Evolutionary conservation across 352 stramenopile species (phyloP).

Genomic region (Phytophthora vignae): DNA sequence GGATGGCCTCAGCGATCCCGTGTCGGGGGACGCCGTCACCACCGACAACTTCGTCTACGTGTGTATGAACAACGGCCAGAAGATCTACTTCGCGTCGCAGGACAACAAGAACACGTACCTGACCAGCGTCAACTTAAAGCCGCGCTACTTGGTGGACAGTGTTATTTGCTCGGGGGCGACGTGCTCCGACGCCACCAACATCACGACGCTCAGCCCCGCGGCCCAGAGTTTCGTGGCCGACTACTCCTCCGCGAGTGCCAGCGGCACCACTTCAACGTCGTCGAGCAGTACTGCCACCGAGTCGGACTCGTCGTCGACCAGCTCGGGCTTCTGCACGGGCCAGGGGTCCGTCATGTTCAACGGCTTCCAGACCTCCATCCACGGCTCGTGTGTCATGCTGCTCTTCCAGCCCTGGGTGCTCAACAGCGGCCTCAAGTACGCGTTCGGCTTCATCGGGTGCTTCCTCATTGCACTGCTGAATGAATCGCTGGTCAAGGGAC

Average conservation of each 20-base stretch:
- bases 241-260: slow-evolving; percentile 31
- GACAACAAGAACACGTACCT: slow-evolving; percentile 73
- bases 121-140: slow-evolving; percentile 56
- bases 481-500: slow-evolving; percentile 67
- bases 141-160: slow-evolving; percentile 59
- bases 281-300: slow-evolving; percentile 33
- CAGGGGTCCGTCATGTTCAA: slow-evolving; percentile 86
- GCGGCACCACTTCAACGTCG: slow-evolving; percentile 23
- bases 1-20: slow-evolving; percentile 61
- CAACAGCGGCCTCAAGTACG: slow-evolving; percentile 76
- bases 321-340: slow-evolving; percentile 62
- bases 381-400: slow-evolving; percentile 75
- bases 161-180: slow-evolving; percentile 59
- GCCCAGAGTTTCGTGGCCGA: slow-evolving; percentile 49
- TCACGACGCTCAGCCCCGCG: slow-evolving; percentile 59
- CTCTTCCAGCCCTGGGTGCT: slow-evolving; percentile 87
- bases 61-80: slow-evolving; percentile 80
- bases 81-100: slow-evolving; percentile 87
- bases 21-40: slow-evolving; percentile 65
- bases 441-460: slow-evolving; percentile 72
- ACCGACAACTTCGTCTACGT: slow-evolving; percentile 73
- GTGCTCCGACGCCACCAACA: slow-evolving; percentile 71
- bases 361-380: slow-evolving; percentile 78
- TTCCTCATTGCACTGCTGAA: slow-evolving; percentile 73
- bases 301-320: slow-evolving; percentile 31